phyloP scores from a whole-genome alignment of 2,329 filamentous ascomycete species.

The Cryphonectria radicalis region DNA sequence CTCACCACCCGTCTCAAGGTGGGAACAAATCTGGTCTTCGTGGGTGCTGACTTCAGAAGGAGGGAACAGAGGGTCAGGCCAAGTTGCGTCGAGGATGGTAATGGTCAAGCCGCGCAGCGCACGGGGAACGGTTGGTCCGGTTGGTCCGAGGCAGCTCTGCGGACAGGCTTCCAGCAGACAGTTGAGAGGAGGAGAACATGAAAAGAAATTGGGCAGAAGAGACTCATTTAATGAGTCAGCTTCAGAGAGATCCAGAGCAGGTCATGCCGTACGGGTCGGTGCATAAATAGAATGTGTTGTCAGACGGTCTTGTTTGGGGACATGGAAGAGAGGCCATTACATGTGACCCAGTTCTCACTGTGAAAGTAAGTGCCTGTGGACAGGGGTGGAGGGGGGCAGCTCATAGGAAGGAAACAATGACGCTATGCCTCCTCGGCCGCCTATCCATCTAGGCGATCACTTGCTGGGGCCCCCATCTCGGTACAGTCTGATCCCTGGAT shows the following conservation, averaged over 20 bases:
- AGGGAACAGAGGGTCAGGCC: background rate
- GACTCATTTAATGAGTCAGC: conserved; percentile 4
- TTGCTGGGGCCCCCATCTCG: conserved; percentile 1
- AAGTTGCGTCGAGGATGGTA: background rate
- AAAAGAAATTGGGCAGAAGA: background rate
- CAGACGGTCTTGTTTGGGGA: conserved; percentile 4
- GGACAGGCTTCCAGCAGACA: background rate
- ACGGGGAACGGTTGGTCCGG: background rate
- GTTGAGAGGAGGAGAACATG: conserved; percentile 6
- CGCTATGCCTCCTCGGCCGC: background rate
- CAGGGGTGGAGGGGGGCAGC: background rate
- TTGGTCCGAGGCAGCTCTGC: conserved; percentile 1
- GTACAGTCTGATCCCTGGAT: conserved; percentile 12
- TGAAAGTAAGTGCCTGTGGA: background rate
- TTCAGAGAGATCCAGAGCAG: background rate
- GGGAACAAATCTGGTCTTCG: conserved; percentile 4
- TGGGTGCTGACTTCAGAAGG: conserved; percentile 19
- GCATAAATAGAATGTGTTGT: conserved; percentile 17
- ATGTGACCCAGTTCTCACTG: conserved; percentile 15
- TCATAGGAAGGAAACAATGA: background rate
- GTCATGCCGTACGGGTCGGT: background rate
- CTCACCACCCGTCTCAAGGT: conserved; percentile 24
- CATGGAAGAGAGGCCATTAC: conserved; percentile 5
- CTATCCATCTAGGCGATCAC: background rate
- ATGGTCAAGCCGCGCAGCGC: background rate